These are phyloP conservation scores for Chlorella sp. DNA, from an alignment of 139 green algal genomes.

Conservation along the genomic window DNA sequence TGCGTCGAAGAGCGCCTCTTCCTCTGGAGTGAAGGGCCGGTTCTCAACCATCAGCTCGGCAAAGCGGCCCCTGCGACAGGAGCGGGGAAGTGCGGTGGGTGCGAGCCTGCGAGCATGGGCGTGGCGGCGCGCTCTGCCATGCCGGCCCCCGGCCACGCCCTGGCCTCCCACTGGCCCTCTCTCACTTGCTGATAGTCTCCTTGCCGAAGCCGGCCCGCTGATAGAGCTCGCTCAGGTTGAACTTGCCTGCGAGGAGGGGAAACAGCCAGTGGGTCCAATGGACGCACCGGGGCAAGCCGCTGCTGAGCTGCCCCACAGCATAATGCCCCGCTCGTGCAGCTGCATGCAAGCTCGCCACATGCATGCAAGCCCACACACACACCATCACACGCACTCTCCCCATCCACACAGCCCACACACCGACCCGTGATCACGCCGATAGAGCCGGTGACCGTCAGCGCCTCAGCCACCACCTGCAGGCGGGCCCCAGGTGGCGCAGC, in stretches of 20 bases:
- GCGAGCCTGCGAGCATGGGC: neutral
- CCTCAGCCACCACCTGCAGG: conserved; percentile 81
- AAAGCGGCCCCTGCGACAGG: conserved; percentile 56
- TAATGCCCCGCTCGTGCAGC: too few species aligned
- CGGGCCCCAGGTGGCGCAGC: neutral
- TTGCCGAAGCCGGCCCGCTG: conserved; percentile 77
- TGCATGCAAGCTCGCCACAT: too few species aligned
- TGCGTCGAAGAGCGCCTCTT: conserved; percentile 78
- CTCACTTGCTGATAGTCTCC: conserved; percentile 70
- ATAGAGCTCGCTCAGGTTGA: conserved; percentile 91
- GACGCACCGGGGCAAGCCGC: too few species aligned
- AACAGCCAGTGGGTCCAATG: too few species aligned
- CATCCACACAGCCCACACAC: neutral
- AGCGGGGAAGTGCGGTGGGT: neutral
- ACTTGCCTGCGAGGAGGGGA: conserved; percentile 70
- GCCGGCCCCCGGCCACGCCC: too few species aligned
- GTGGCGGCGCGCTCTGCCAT: too few species aligned
- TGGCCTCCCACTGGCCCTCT: too few species aligned
- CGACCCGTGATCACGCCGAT: conserved; percentile 78
- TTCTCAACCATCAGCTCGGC: conserved; percentile 58
- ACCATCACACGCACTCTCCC: neutral
- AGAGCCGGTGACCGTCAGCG: conserved; percentile 90
- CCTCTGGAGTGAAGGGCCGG: conserved; percentile 76
- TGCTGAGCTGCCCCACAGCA: too few species aligned
- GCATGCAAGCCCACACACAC: too few species aligned